Base-by-base conservation (phyloP, 2,329 filamentous ascomycete species). In the Sclerotiophoma versabilis region DNA sequence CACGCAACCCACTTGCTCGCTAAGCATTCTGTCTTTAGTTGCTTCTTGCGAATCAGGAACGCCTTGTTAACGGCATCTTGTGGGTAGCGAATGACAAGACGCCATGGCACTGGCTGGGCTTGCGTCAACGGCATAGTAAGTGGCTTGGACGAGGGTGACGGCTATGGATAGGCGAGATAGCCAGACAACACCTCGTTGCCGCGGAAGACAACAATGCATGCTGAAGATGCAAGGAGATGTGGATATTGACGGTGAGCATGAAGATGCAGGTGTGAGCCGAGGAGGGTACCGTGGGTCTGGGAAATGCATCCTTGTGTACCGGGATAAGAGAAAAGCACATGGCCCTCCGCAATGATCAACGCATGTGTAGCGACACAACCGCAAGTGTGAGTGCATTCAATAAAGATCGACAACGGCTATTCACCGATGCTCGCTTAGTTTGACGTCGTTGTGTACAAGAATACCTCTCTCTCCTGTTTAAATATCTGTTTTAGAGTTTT, bases 91-190 rank as follows among this genome's bases (percentile, higher is more conserved):
- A 25, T 37, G 17, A 27, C 33, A 41, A 30, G 33, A 23, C 39
- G 43, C 15, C 38, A 23, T 49, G 43, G 48, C 32, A 34, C 7
- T n/a, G 44, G 34, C 43, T 53, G 44, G 49, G 49, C 48, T 38
- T 53, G 44, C 54, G 49, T 53, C 48, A 52, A 49, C 20, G 54
- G 49, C 26, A 36, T 8, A 29, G 33, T 38, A 29, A 45, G 53
- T 50, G 42, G 47, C 47, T 56, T 37, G 42, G 27, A 22, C n/a
- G 14, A 12, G 15, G 33, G 17, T 25, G 20, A 38, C 4, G 37
- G 38, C 30, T 25, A 34, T 15, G 37, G 25, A 25, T 49, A 46
- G 14, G 41, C 37, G 36, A 52, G 19, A 26, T 25, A 10, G 10
- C 32, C 38, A 38, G 38, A 34, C 5, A 30, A 15, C 14, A 15